Base-by-base conservation (phyloP, 1,284 basidiomycete species). In the Microbotryum lychnidis-dioicae region DNA sequence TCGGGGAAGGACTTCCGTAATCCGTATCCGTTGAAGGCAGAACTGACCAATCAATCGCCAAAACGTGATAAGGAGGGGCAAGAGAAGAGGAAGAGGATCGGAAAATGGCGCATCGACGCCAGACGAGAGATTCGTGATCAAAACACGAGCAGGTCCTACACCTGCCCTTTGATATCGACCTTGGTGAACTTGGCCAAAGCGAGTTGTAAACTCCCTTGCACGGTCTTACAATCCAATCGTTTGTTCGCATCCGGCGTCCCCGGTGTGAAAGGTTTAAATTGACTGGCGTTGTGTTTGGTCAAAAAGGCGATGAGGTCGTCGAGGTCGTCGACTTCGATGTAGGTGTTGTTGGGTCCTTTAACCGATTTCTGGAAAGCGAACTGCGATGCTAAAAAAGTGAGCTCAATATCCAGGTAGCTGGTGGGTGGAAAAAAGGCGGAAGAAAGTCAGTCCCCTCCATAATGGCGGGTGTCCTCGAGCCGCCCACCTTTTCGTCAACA, bases 401-500 rank as follows among this genome's bases (percentile, higher is more conserved):
- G 79, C n/a, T 87, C 80, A 25, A 97, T 76, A 56, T 83, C 83
- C 73, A 81, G 80, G 74, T 94, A 94, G 69, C 92, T 96, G 76
- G 44, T 50, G 27, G 45, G 25, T 5, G 25, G 25, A 45, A 58
- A 42, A 44, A 49, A 37, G 42, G 10, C 75, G 50, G 56, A 57
- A 50, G 46, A 53, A 8, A 25, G 44, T 54, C 51, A 59, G 50
- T 23, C 48, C 31, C 50, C 6, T 48, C 6, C 8, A 1, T 14
- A 2, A 12, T 5, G 5, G 29, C 5, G 37, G 12, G 14, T 7
- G 29, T 18, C 18, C 6, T 10, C 5, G 7, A 6, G n/a, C 48
- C 80, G 91, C 31, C 73, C 70, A 94, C 92, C 89, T 87, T 82
- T 88, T 93, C 46, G 90, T 84, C 79, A 98, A 92, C 70, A 88